Evolutionary conservation across 306 rosid genomes (phyloP), one percentile per base, ranked within the genome.

Genomic region (Ammopiptanthus mongolicus): DNA sequence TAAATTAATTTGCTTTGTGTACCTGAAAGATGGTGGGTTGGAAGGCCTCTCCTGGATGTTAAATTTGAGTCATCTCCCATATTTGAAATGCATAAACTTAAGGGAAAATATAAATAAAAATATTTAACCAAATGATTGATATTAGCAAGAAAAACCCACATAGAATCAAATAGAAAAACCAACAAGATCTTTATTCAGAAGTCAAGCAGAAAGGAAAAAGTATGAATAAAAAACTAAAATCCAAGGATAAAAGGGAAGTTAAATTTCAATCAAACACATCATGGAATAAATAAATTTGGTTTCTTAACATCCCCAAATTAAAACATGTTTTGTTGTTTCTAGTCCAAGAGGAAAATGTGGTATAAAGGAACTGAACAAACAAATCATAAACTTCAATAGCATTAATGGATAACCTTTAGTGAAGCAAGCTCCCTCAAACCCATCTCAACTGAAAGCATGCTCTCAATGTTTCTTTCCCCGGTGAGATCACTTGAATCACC

Each of bases 381-480:
- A 33, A 31, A 71, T 14, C 62, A 47, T 46, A 41, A 67, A 81
- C 8, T 53, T 69, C n/a, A 78, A 48, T 15, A 64, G 22, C 17
- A 74, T 14, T 59, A 70, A 70, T 6, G 71, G 69, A 48, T 62
- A 53, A 91, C 98, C 98, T 93, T 93, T 44, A 93, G 77, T 77
- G 95, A 90, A 41, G 93, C 84, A 75, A 93, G 78, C 77, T 93
- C 96, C 84, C 89, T 87, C 86, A 91, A 82, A 89, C 81, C 98
- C 98, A 85, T 93, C 98, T 53, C n/a, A n/a, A n/a, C n/a, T n/a
- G n/a, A n/a, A n/a, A n/a, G n/a, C n/a, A n/a, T n/a, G n/a, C n/a
- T n/a, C n/a, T n/a, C n/a, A n/a, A n/a, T n/a, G n/a, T n/a, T n/a
- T n/a, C n/a, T n/a, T n/a, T n/a, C n/a, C n/a, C 98, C 97, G 0